Base-by-base conservation (phyloP, 2,329 filamentous ascomycete genomes). In the Apiospora marii region DNA sequence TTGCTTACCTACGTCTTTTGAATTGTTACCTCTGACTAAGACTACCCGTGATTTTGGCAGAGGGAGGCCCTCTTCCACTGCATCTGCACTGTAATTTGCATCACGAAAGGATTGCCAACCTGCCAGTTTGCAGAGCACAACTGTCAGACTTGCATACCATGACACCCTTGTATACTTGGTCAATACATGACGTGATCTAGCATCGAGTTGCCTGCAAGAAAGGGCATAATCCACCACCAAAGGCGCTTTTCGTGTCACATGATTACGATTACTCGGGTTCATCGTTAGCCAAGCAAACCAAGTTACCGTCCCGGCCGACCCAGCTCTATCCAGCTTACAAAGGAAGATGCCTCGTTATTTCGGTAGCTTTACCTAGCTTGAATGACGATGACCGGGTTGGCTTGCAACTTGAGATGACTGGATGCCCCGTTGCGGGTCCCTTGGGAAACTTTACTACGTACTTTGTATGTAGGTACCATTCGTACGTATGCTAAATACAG, bases 401-500 rank as follows among this genome's bases (percentile, higher is more conserved):
- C 53, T 64, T n/a, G 34, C 34, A 22, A 41, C 22, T 13, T 64
- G 58, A 64, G 30, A 64, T 41, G 58, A 64, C 58, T 64, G 58
- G 34, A 64, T 10, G 34, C 34, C 34, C 58, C 34, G 34, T n/a
- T 41, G 34, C 58, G 34, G 58, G 7, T 14, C 30, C 30, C 34
- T 8, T 64, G 58, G 58, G 58, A 41, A 64, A 37, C 58, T 41
- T 30, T 58, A 30, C 22, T 24, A 10, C 24, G 46, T 44, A 44
- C n/a, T n/a, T n/a, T 4, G 13, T 44, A 48, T 22, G 19, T 48
- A 48, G 24, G 51, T 34, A 34, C 37, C 51, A 30, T 58, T 30
- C 19, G 34, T 64, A 64, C 34, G 13, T 58, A 30, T 24, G n/a
- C 58, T 64, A 61, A 61, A 22, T 61, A 41, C 34, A 64, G 58